Evolutionary conservation across 768 basidiomycete species (phyloP).

Genomic region (Amanita rimosa): DNA sequence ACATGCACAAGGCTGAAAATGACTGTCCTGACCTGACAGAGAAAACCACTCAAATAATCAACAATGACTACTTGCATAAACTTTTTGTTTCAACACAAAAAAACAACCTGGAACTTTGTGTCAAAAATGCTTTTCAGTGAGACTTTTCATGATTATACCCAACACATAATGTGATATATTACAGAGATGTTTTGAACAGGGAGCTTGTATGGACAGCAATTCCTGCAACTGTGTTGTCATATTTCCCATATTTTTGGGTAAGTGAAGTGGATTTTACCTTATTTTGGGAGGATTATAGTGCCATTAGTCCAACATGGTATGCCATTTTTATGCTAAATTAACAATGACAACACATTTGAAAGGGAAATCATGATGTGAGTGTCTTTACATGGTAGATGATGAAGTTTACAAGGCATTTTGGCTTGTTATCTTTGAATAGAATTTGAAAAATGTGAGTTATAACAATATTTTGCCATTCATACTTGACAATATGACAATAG

Average conservation of each 20-base stretch:
- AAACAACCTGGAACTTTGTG: constrained; percentile 9
- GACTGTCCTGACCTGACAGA: not conserved
- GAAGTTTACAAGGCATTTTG: too few relatives aligned
- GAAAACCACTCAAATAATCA: not conserved
- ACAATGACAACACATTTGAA: too few relatives aligned
- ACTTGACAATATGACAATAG: too few relatives aligned
- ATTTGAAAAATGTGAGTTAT: too few relatives aligned
- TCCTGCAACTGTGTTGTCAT: not conserved
- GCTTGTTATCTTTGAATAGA: too few relatives aligned
- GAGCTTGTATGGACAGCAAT: not conserved
- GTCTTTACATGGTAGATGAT: too few relatives aligned
- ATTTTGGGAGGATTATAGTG: not conserved
- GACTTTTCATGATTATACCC: not conserved
- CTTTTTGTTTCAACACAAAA: not conserved
- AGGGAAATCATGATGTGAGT: too few relatives aligned
- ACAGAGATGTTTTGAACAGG: not conserved
- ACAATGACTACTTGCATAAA: not conserved
- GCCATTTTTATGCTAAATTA: too few relatives aligned
- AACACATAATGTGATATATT: not conserved
- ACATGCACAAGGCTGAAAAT: not conserved
- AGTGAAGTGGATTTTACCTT: not conserved
- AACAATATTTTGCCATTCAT: too few relatives aligned
- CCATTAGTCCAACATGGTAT: too few relatives aligned
- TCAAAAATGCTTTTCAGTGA: constrained; percentile 1
- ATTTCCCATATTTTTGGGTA: too few relatives aligned